phyloP scores from a whole-genome alignment of 306 rosid species.

The Leucaena leucocephala region DNA sequence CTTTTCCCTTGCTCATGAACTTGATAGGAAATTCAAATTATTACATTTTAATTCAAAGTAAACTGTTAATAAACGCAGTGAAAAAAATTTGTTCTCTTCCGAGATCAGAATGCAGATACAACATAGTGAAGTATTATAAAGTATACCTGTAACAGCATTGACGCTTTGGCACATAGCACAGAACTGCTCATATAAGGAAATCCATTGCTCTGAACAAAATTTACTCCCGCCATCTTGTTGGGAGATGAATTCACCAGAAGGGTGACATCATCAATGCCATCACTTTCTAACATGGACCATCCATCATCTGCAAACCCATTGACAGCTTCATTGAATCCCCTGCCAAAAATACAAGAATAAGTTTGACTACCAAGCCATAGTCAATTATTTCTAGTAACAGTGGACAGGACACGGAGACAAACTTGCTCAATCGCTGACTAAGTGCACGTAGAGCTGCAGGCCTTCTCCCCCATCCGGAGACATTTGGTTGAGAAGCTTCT shows the following conservation, averaged over 20 bases:
- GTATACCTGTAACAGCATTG: slow-evolving; percentile 87
- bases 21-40: not conserved
- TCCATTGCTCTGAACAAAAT: slow-evolving; percentile 67
- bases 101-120: slow-evolving; percentile 6
- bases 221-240: slow-evolving; percentile 76
- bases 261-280: slow-evolving; percentile 92
- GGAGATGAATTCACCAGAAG: slow-evolving; percentile 92
- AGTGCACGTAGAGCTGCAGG: slow-evolving; percentile 92
- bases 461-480: slow-evolving; percentile 90
- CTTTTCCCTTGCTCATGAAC: not conserved
- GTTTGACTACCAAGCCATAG: not conserved
- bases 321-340: slow-evolving; percentile 98
- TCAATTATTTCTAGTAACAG: slow-evolving; percentile 14
- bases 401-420: slow-evolving; percentile 21
- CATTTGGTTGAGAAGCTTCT: slow-evolving; percentile 93
- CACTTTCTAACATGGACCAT: slow-evolving; percentile 97
- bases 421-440: slow-evolving; percentile 90
- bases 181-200: slow-evolving; percentile 78
- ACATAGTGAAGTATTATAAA: slow-evolving; percentile 2
- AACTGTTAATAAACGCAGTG: not conserved
- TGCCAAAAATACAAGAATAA: slow-evolving; percentile 30
- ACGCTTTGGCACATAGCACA: slow-evolving; percentile 93
- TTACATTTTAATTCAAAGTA: not conserved
- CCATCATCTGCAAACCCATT: slow-evolving; percentile 94
- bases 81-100: not conserved